Base-by-base conservation (phyloP, 1,139 yeast species). In the Saccharomycopsis crataegensis region DNA sequence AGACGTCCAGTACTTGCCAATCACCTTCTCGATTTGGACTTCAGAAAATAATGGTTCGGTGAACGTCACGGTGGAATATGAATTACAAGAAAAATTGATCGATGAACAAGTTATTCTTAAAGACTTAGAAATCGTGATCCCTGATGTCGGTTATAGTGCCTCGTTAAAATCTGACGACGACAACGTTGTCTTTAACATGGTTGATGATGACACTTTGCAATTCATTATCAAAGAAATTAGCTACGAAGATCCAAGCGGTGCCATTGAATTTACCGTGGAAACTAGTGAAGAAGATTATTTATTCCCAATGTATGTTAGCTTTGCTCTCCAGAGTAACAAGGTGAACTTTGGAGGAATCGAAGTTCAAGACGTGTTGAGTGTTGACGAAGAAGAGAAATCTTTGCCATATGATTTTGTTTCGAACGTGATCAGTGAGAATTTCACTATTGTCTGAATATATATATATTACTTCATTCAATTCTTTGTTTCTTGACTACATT, bases 51-150 rank as follows among this genome's bases (percentile, higher is more conserved):
- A 78, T 16, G 61, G 42, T 12, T 22, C 51, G 3, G 80, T 85
- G 54, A 87, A 83, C 58, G 86, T 91, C 40, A 91, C 96, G 6
- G 74, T 93, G 61, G 99, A 93, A 72, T 90, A 87, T 68, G 98
- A 91, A 72, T 72, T 85, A 56, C 72, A 68, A 54, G 70, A 70
- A 11, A 71, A 71, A 37, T 79, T 76, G 14, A 43, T 50, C 59
- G 72, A 73, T 46, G 76, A 76, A 45, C 62, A 54, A 16, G 38
- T 53, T 31, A 43, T 72, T 6, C 67, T 88, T 48, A 77, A 80
- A 51, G 77, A 83, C 63, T 75, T 87, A 47, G 72, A 74, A 46
- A 76, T 93, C 50, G 67, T 78, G 57, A 79, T 93, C 55, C 97
- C 98, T 38, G 72, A 79, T 47, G 58, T 63, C 63, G 67, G 44